Conservation (phyloP, 257 asterid species). For the Rubia yunnanensis region DNA sequence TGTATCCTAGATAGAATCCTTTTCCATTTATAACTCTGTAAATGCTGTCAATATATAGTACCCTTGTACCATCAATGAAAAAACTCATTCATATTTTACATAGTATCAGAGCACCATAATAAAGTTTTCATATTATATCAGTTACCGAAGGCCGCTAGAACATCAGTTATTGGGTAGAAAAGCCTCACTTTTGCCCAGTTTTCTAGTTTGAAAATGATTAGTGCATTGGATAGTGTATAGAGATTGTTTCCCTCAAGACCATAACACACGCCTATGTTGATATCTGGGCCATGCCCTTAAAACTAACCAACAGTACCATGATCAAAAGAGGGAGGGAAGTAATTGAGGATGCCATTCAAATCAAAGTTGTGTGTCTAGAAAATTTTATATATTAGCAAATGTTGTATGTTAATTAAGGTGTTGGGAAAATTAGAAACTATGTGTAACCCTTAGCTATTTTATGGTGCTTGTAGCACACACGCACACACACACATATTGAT, state of each 20-base stretch:
- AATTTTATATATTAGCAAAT: no score
- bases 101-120: no score
- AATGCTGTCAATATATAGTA: no score
- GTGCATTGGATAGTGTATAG: conserved; percentile 17
- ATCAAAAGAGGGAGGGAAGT: neutral
- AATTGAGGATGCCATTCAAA: neutral
- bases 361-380: neutral
- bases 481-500: neutral
- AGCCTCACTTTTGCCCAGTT: conserved; percentile 20
- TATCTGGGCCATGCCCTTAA: neutral
- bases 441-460: no score
- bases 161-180: conserved; percentile 24
- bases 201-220: conserved; percentile 23
- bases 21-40: no score
- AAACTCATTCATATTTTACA: no score
- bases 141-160: conserved; percentile 30
- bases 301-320: neutral
- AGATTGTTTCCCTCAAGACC: conserved; percentile 29
- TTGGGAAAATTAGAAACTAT: no score
- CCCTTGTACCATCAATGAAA: no score
- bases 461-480: no score
- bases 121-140: no score
- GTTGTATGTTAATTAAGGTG: no score
- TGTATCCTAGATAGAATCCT: no score
- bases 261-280: conserved; percentile 31